These are phyloP conservation scores for Tarenaya hassleriana DNA, from an alignment of 345 rosid species.

Conservation along the genomic window DNA sequence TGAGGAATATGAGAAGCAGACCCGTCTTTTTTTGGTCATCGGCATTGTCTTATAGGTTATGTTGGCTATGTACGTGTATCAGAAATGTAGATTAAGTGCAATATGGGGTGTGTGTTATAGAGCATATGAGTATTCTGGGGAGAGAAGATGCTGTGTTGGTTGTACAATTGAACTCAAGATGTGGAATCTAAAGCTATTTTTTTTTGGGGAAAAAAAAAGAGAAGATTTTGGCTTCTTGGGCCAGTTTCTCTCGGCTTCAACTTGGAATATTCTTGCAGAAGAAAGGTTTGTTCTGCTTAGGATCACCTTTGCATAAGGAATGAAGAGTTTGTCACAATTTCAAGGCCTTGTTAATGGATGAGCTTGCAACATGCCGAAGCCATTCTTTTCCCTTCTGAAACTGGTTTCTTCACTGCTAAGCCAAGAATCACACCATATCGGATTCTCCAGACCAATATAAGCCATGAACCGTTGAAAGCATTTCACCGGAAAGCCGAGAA, in stretches of 20 bases:
- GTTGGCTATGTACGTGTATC: too few species aligned
- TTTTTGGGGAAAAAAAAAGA: too few species aligned
- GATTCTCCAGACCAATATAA: not conserved
- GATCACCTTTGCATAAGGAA: constrained; percentile 15
- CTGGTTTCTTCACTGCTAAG: constrained; percentile 31
- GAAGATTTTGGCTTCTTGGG: too few species aligned
- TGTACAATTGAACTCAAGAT: too few species aligned
- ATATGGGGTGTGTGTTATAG: too few species aligned
- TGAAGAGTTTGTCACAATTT: constrained; percentile 14
- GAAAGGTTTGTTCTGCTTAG: constrained; percentile 17
- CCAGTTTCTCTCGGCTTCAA: not conserved
- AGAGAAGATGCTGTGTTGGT: too few species aligned
- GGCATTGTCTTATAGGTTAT: too few species aligned
- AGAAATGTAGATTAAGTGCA: too few species aligned
- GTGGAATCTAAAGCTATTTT: too few species aligned
- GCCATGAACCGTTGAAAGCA: constrained; percentile 3
- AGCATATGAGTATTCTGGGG: too few species aligned
- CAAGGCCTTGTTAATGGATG: not conserved
- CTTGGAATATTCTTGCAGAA: constrained; percentile 27
- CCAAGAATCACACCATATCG: constrained; percentile 19
- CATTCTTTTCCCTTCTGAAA: constrained; percentile 34
- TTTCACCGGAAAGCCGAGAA: not conserved
- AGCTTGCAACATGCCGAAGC: constrained; percentile 29
- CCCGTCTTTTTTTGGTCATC: too few species aligned
- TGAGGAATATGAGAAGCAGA: too few species aligned